Evolutionary conservation across 2,329 filamentous ascomycete genomes (phyloP).

Genomic region (Coniochaeta sp.): DNA sequence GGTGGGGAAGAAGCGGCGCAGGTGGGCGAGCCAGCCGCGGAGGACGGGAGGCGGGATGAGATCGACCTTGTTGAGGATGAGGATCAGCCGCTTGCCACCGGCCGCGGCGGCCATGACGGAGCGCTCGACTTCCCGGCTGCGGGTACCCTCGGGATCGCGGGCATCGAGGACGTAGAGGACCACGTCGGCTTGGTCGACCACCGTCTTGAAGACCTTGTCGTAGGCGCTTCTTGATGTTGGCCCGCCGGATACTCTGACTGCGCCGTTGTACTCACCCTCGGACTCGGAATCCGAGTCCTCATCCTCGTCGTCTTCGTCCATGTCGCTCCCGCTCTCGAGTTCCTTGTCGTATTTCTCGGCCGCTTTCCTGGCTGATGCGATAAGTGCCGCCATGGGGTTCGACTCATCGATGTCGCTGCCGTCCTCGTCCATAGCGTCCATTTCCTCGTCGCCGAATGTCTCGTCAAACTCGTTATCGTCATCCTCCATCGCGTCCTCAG

Average conservation of each 20-base stretch:
- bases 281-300: conserved; percentile 50
- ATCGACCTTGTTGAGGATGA: conserved; percentile 94
- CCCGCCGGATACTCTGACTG: conserved; percentile 41
- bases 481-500: conserved; percentile 35
- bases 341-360: conserved; percentile 68
- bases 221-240: conserved; percentile 75
- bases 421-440: conserved; percentile 47
- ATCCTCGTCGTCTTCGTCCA: conserved; percentile 44
- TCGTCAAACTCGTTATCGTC: conserved; percentile 34
- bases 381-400: conserved; percentile 87
- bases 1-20: conserved; percentile 86
- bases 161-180: conserved; percentile 91
- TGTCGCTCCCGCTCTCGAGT: conserved; percentile 51
- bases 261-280: conserved; percentile 41
- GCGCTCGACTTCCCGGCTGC: conserved; percentile 84
- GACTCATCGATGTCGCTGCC: conserved; percentile 47
- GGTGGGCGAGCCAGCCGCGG: conserved; percentile 75
- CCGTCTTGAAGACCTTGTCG: conserved; percentile 93
- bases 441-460: conserved; percentile 34
- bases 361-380: conserved; percentile 75
- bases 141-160: conserved; percentile 81
- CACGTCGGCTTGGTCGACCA: conserved; percentile 83
- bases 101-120: conserved; percentile 82
- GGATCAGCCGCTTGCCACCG: conserved; percentile 79
- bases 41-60: conserved; percentile 76